Evolutionary conservation across 306 rosid genomes (phyloP).

Genomic region (Phaseolus lunatus): DNA sequence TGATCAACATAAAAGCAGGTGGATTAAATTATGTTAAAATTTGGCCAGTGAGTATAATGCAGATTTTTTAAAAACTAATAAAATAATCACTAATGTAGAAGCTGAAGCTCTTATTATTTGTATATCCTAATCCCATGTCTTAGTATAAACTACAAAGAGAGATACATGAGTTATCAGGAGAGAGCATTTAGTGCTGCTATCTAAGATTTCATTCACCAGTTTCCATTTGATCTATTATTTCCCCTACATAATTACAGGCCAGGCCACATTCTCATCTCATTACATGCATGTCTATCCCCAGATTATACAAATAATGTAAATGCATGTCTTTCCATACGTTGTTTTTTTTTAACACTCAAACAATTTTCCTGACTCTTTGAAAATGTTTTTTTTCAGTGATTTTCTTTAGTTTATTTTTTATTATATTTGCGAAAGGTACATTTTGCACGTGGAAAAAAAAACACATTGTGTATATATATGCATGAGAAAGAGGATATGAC

Average conservation of each 20-base stretch:
- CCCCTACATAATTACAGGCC: background rate
- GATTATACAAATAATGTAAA: slow-evolving; percentile 24
- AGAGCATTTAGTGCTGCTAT: slow-evolving; percentile 3
- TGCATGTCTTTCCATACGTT: slow-evolving; percentile 6
- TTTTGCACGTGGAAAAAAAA: background rate
- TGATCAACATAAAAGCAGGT: slow-evolving; percentile 31
- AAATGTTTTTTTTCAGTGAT: background rate
- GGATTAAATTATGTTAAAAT: slow-evolving; percentile 16
- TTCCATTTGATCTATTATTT: slow-evolving; percentile 20
- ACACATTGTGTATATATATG: slow-evolving; percentile 15
- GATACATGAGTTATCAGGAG: slow-evolving; percentile 9
- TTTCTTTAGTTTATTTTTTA: slow-evolving; percentile 12
- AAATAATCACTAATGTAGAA: slow-evolving; percentile 3
- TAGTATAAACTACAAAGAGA: slow-evolving; percentile 18
- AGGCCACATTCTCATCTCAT: slow-evolving; percentile 3
- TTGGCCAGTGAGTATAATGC: background rate
- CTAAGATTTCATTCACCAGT: slow-evolving; percentile 10
- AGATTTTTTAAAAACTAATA: slow-evolving; percentile 26
- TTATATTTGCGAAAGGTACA: slow-evolving; percentile 4
- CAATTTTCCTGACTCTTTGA: slow-evolving; percentile 18
- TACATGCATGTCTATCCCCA: slow-evolving; percentile 10
- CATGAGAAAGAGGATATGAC: background rate
- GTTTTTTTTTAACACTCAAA: slow-evolving; percentile 13
- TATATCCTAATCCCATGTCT: slow-evolving; percentile 19
- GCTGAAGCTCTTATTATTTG: slow-evolving; percentile 26